A percentile compares a stretch with the other conserved stretches of the same genome.
Conservation (phyloP, 2,329 filamentous ascomycete species). For the Penicillium corylophilum region DNA sequence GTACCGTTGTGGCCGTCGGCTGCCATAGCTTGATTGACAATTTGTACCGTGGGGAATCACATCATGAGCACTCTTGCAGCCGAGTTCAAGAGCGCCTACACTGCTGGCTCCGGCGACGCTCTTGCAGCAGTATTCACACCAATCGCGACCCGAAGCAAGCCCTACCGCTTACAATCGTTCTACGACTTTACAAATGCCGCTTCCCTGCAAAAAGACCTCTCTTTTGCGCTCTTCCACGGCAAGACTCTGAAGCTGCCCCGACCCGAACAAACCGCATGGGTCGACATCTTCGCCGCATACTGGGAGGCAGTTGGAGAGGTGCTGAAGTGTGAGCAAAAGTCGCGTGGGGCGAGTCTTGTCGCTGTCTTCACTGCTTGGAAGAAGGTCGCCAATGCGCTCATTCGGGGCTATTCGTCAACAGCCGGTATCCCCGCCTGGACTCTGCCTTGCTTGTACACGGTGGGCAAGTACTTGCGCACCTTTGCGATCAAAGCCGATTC, state of each 20-base stretch:
- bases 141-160: constrained; percentile 60
- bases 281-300: constrained; percentile 77
- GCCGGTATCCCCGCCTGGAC: constrained; percentile 82
- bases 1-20: neutral
- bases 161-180: constrained; percentile 67
- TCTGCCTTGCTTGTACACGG: constrained; percentile 82
- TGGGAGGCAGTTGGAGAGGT: constrained; percentile 81
- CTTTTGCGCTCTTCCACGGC: constrained; percentile 66
- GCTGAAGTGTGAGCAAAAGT: constrained; percentile 61
- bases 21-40: neutral
- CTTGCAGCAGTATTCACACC: constrained; percentile 76
- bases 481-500: constrained; percentile 92
- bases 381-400: constrained; percentile 72
- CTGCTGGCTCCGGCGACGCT: constrained; percentile 64
- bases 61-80: constrained; percentile 72
- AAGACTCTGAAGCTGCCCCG: constrained; percentile 57
- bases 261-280: constrained; percentile 76
- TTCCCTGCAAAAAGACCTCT: constrained; percentile 67
- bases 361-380: constrained; percentile 87
- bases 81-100: constrained; percentile 70
- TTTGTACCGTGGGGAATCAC: neutral
- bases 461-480: constrained; percentile 78
- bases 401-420: constrained; percentile 73
- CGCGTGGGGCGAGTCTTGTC: constrained; percentile 64
- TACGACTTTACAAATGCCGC: constrained; percentile 68